Base-by-base conservation (phyloP, 176 grass and related monocot species). In the Echinochloa phyllopogon region DNA sequence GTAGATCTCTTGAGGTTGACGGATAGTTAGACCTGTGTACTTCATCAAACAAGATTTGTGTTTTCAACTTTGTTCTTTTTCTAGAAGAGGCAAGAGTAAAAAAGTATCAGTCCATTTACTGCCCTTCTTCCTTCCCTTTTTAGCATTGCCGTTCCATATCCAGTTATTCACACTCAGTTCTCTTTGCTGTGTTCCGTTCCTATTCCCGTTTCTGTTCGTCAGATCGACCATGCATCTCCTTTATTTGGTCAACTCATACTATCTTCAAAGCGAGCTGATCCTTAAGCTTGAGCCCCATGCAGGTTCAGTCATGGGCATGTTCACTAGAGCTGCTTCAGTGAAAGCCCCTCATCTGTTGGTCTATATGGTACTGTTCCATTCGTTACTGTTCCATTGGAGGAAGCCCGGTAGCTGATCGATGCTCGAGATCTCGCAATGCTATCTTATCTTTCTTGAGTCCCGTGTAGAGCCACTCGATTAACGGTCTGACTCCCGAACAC, bases 331-430 rank as follows among this genome's bases (percentile, higher is more conserved):
- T 72, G 24, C 24, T 49, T 51, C 60, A 33, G 60, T 63, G 60
- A 16, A 42, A 74, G 50, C 8, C 4, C 61, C 45, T 38, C 33
- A 51, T 56, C 11, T 63, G 18, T 23, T 48, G 57, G 20, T 82
- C 57, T 78, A 40, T 12, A 27, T 80, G 33, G 20, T 89, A 81
- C 82, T 89, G 77, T 81, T 85, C 29, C 60, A 85, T 89, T 80
- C 9, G 59, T 85, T 89, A 81, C 69, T 89, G 70, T 85, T 86
- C 72, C 76, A 79, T 79, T 67, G 75, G 50, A 20, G 29, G 15
- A 42, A 11, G 43, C 9, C 1, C 8, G 52, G 23, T 57, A 27
- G 14, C 23, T 63, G 58, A 24, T 48, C 47, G 58, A 24, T 48
- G 56, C 59, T 64, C 24, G 8, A 71, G 79, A 82, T 79, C 74